These are phyloP conservation scores for Puccinia hordei DNA, from an alignment of 1,284 basidiomycete genomes.

Conservation along the genomic window DNA sequence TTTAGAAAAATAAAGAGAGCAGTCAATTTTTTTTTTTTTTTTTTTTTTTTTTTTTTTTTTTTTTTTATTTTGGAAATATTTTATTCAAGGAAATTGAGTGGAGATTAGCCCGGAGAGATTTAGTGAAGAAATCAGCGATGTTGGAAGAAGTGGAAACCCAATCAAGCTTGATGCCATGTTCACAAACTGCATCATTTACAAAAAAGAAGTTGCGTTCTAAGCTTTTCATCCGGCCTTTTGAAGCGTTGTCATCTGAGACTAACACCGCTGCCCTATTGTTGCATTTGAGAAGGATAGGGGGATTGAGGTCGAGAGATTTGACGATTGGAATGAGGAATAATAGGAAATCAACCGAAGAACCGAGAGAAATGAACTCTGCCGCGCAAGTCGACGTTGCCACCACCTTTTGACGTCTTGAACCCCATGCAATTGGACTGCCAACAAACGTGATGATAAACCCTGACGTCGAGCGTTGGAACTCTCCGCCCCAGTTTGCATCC, in stretches of 20 bases:
- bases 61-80: too few species aligned
- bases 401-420: not conserved
- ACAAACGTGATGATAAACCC: too few species aligned
- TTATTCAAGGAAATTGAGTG: not conserved
- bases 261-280: not conserved
- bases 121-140: not conserved
- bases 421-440: not conserved
- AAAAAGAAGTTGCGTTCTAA: not conserved
- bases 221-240: not conserved
- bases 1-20: too few species aligned
- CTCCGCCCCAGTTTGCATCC: slow-evolving; percentile 1
- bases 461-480: too few species aligned
- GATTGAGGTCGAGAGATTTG: too few species aligned
- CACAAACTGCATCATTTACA: not conserved
- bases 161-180: not conserved
- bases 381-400: too few species aligned
- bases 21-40: too few species aligned
- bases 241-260: not conserved
- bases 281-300: not conserved
- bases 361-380: too few species aligned
- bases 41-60: too few species aligned
- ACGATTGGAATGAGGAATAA: too few species aligned
- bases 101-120: not conserved
- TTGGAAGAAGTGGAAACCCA: not conserved
- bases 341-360: too few species aligned